Percentiles rank a stretch among this genome's conserved stretches.
Evolutionary conservation across 139 green algal genomes (phyloP).

Genomic region (Closterium sp.): DNA sequence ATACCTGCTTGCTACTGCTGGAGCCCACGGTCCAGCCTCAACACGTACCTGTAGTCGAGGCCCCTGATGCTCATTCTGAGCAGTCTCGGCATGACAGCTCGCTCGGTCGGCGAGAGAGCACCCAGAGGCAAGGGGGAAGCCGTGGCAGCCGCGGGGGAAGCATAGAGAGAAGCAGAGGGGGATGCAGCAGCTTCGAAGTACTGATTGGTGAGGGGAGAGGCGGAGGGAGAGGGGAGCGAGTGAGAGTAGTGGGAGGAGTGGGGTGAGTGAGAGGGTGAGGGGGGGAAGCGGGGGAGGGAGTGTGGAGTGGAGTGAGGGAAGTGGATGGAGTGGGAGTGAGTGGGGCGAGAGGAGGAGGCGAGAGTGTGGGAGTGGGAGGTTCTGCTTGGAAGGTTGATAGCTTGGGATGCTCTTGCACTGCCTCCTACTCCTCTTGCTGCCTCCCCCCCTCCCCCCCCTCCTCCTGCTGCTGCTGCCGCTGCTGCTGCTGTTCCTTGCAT

Average conservation of each 20-base stretch:
- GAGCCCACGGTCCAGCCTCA: too few species aligned
- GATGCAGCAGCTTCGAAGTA: too few species aligned
- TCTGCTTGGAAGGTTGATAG: neutral
- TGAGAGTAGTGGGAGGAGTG: neutral
- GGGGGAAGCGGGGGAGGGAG: neutral
- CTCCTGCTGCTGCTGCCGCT: neutral
- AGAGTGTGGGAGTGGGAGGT: neutral
- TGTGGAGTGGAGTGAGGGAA: conserved; percentile 1
- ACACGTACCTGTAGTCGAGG: neutral
- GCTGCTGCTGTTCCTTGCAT: neutral
- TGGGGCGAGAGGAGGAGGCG: neutral
- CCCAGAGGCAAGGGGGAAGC: neutral
- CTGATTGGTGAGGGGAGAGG: too few species aligned
- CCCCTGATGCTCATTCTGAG: neutral
- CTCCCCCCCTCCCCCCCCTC: neutral
- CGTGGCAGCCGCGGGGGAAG: neutral
- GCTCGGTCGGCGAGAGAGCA: neutral
- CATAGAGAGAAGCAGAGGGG: neutral
- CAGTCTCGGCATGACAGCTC: neutral
- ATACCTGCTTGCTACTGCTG: too few species aligned
- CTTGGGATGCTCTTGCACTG: neutral
- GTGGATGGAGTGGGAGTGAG: neutral
- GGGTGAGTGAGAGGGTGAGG: neutral
- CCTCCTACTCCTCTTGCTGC: neutral
- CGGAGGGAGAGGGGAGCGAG: neutral